Base-by-base conservation (phyloP, 73 alveolate genomes). In the Paraurostyla sp. region DNA sequence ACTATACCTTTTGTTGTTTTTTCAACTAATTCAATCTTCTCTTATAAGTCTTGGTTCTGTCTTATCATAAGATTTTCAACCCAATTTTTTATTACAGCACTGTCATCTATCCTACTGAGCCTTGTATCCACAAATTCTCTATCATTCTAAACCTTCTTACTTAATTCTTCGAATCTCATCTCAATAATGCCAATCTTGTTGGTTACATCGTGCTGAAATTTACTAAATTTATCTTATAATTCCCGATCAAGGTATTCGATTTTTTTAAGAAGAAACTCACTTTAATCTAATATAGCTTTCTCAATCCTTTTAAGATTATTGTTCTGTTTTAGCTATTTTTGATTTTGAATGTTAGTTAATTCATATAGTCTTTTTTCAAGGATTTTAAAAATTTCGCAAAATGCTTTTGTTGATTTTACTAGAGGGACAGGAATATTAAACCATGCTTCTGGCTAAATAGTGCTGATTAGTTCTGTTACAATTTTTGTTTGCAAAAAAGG, bases 101-200 rank as follows among this genome's bases (percentile, higher is more conserved):
- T 65, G 41, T 65, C 82, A 65, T 65, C 82, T 1, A 65, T 65
- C 35, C 82, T 33, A 30, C 82, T 65, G 4, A 65, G 58, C 23
- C 58, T 65, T 2, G 82, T 65, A 65, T 65, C 82, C 4, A 65
- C 42, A 18, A 38, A 38, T 40, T 65, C 82, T 40, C 82, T 65
- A 65, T 65, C 82, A 38, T 58, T 40, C 36, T 65, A 65, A 11
- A 65, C 82, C 41, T 65, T 65, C 13, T 9, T 30, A 38, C 30
- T 2, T 18, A 65, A 38, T 22, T 65, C 82, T 40, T 65, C 82
- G 25, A 65, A 65, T 35, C 82, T 65, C 18, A 58, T 33, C 46
- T 65, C 82, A 22, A 6, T 30, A 4, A 65, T 4, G 9, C 41
- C 82, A 18, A 40, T 30, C 38, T 65, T 65, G 20, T 22, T 38